Conservation (phyloP, 2,329 filamentous ascomycete genomes). For the Trematosphaeria pertusa region DNA sequence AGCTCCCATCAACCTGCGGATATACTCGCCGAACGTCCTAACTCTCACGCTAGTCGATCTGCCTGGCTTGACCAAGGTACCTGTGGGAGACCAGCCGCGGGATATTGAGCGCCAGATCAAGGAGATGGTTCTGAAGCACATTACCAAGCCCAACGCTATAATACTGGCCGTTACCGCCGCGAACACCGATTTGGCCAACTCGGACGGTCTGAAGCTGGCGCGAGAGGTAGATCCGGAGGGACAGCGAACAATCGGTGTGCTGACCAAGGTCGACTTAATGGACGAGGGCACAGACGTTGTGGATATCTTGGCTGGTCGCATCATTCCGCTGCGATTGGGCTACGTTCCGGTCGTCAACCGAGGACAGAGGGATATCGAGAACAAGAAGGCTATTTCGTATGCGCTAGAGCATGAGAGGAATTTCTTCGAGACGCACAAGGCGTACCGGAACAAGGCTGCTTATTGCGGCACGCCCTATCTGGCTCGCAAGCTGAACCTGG, state of each 20-base stretch:
- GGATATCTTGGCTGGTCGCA: constrained; percentile 95
- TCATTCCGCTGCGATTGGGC: constrained; percentile 92
- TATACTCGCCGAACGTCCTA: constrained; percentile 97
- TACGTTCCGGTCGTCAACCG: constrained; percentile 98
- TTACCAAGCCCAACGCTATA: constrained; percentile 97
- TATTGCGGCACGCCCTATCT: constrained; percentile 99
- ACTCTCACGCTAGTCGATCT: constrained; percentile 96
- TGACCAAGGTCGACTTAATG: constrained; percentile 99
- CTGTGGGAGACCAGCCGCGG: constrained; percentile 92
- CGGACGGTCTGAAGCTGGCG: constrained; percentile 93
- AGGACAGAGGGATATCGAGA: constrained; percentile 97
- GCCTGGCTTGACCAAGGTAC: constrained; percentile 94
- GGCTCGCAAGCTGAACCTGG: constrained; percentile 92
- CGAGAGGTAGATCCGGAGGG: constrained; percentile 97
- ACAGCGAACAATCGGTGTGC: constrained; percentile 95
- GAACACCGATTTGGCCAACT: constrained; percentile 98
- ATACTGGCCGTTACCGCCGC: constrained; percentile 95
- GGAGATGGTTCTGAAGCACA: constrained; percentile 99
- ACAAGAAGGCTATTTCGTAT: constrained; percentile 90
- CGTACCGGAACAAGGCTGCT: constrained; percentile 96
- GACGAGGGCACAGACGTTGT: constrained; percentile 98
- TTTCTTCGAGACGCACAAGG: constrained; percentile 98
- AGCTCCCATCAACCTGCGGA: constrained; percentile 94
- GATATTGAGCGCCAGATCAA: constrained; percentile 97
- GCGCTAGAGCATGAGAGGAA: constrained; percentile 93